Conservation (phyloP, 495 filamentous ascomycete species). For the Pseudoneurospora amorphoporcata region DNA sequence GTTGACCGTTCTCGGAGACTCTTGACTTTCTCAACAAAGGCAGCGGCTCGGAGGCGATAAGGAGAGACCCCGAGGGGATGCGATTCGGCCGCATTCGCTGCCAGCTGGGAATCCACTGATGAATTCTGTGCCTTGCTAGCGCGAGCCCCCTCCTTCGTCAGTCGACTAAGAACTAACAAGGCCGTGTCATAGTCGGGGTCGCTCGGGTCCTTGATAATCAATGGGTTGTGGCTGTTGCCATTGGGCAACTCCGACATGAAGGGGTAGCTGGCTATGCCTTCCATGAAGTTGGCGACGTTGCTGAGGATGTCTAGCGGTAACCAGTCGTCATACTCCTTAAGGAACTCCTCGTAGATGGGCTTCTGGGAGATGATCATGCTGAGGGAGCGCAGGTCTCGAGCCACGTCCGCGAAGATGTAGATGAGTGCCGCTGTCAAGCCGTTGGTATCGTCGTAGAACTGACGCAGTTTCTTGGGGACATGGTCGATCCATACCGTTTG, state of each 20-base stretch:
- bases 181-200: conserved; percentile 6
- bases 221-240: not conserved
- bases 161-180: not conserved
- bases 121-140: not conserved
- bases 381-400: conserved; percentile 6
- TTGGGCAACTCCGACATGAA: conserved; percentile 6
- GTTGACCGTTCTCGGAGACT: not conserved
- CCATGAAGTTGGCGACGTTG: conserved; percentile 9
- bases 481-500: conserved; percentile 4
- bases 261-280: conserved; percentile 10
- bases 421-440: not conserved
- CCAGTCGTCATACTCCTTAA: conserved; percentile 4
- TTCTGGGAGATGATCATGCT: not conserved
- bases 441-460: not conserved
- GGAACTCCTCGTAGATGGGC: conserved; percentile 9
- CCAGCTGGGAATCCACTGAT: not conserved
- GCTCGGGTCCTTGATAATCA: not conserved
- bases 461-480: not conserved
- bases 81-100: not conserved
- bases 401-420: conserved; percentile 5
- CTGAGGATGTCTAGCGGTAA: conserved; percentile 8
- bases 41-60: not conserved
- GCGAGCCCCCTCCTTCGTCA: not conserved
- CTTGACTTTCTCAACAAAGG: not conserved
- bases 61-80: not conserved